Evolutionary conservation across 768 basidiomycete genomes (phyloP).

Genomic region (Lactarius evosmus): DNA sequence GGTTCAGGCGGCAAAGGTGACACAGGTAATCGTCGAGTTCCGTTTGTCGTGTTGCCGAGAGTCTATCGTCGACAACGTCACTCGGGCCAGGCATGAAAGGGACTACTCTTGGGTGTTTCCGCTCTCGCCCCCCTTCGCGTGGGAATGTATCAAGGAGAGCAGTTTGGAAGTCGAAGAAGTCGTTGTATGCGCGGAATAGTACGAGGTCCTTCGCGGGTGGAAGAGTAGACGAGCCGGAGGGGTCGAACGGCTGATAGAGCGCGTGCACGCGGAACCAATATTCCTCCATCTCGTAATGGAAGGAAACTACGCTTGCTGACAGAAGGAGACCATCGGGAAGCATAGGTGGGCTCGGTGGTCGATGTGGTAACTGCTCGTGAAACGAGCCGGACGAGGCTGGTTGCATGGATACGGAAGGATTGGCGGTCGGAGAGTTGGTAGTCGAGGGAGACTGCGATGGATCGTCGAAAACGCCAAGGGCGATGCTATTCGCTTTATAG

Average conservation of each 20-base stretch:
- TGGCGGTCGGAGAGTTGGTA: conserved; percentile 16
- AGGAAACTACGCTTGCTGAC: conserved; percentile 88
- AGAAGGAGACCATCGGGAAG: conserved; percentile 83
- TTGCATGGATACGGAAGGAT: conserved; percentile 24
- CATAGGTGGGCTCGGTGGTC: conserved; percentile 43
- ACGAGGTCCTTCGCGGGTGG: conserved; percentile 76
- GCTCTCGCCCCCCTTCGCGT: conserved; percentile 80
- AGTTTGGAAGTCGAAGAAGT: conserved; percentile 98
- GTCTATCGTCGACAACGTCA: conserved; percentile 72
- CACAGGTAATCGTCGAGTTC: conserved; percentile 90
- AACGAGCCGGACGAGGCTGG: conserved; percentile 29
- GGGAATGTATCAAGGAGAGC: conserved; percentile 83
- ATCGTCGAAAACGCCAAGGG: conserved; percentile 86
- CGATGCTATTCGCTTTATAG: conserved; percentile 95
- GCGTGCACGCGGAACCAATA: conserved; percentile 98
- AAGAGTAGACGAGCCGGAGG: conserved; percentile 50
- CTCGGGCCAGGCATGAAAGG: conserved; percentile 98
- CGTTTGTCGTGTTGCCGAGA: conserved; percentile 73
- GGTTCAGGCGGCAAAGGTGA: conserved; percentile 69
- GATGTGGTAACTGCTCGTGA: conserved; percentile 33
- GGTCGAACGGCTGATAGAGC: conserved; percentile 77
- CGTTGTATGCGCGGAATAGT: conserved; percentile 93
- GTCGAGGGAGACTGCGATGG: conserved; percentile 37
- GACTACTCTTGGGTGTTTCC: conserved; percentile 66
- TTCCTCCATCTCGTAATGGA: conserved; percentile 92